phyloP scores from a whole-genome alignment of 192 early-diverging fungal species.

The Backusella circina region DNA sequence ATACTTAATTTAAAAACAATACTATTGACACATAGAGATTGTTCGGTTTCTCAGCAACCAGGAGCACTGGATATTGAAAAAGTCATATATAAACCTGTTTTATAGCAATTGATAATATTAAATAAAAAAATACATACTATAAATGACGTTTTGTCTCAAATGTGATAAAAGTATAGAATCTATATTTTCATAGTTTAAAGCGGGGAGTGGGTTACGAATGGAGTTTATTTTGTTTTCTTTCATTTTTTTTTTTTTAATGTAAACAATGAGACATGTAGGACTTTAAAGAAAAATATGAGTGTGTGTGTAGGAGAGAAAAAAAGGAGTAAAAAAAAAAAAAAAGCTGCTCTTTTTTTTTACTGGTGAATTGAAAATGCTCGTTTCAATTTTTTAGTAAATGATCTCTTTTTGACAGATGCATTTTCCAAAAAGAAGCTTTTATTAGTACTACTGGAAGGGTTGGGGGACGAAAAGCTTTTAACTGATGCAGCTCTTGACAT shows the following conservation, averaged over 20 bases:
- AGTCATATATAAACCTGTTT: not conserved
- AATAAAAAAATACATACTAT: not conserved
- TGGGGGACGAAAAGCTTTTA: not conserved
- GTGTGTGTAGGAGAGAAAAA: too few relatives aligned
- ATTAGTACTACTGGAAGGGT: not conserved
- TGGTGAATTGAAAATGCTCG: not conserved
- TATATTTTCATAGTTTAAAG: not conserved
- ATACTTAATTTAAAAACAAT: conserved; percentile 76
- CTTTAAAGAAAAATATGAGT: not conserved
- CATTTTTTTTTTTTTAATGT: not conserved
- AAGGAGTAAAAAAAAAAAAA: too few relatives aligned
- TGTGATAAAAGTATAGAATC: not conserved
- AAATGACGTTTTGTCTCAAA: not conserved
- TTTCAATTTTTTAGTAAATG: conserved; percentile 1
- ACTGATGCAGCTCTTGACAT: not conserved
- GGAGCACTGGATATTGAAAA: not conserved
- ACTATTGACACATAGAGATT: conserved; percentile 30
- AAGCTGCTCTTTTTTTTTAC: not conserved
- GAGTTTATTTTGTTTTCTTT: not conserved
- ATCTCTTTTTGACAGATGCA: not conserved
- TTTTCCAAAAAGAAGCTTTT: not conserved
- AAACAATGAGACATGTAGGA: not conserved
- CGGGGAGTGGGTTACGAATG: not conserved
- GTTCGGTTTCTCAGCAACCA: not conserved
- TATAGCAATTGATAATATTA: not conserved